Conservation (phyloP, 2,329 filamentous ascomycete genomes). For the Corinectria fuckeliana region DNA sequence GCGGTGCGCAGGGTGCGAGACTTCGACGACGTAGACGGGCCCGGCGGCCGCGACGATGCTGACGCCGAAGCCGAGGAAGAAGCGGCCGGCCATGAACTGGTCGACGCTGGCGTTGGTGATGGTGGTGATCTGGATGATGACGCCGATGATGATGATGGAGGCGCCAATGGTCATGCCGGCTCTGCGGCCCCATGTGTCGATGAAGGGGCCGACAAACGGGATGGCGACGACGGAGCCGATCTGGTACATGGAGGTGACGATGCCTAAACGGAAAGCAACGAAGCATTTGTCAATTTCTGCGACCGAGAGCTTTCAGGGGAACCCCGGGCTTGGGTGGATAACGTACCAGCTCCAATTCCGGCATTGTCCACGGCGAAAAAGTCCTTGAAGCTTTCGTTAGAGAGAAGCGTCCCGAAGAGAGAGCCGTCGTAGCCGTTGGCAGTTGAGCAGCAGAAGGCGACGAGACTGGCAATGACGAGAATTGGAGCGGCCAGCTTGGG, state of each 20-base stretch:
- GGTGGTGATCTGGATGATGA: slow-evolving; percentile 52
- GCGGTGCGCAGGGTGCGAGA: slow-evolving; percentile 54
- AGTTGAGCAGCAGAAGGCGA: slow-evolving; percentile 41
- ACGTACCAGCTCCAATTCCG: slow-evolving; percentile 34
- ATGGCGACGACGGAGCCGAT: slow-evolving; percentile 57
- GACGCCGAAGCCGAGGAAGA: slow-evolving; percentile 65
- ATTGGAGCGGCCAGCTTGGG: slow-evolving; percentile 22
- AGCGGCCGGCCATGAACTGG: slow-evolving; percentile 63
- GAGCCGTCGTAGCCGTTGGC: slow-evolving; percentile 53
- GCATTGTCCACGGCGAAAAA: slow-evolving; percentile 48
- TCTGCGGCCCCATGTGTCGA: slow-evolving; percentile 56
- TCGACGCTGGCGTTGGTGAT: slow-evolving; percentile 32
- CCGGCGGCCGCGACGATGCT: slow-evolving; percentile 54
- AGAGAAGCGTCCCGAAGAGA: slow-evolving; percentile 56
- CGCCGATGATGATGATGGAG: slow-evolving; percentile 51
- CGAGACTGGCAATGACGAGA: slow-evolving; percentile 32
- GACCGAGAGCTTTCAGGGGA: too few relatives aligned
- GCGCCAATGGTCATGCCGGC: slow-evolving; percentile 55
- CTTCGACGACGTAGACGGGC: slow-evolving; percentile 56
- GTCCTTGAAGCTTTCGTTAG: slow-evolving; percentile 53
- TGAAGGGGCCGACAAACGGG: slow-evolving; percentile 54
- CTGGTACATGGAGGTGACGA: slow-evolving; percentile 52
- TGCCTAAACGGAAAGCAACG: slow-evolving; percentile 19
- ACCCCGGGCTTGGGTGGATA: not conserved
- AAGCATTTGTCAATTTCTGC: not conserved